These are phyloP conservation scores for Corchorus capsularis DNA, from an alignment of 345 rosid species.

Conservation along the genomic window DNA sequence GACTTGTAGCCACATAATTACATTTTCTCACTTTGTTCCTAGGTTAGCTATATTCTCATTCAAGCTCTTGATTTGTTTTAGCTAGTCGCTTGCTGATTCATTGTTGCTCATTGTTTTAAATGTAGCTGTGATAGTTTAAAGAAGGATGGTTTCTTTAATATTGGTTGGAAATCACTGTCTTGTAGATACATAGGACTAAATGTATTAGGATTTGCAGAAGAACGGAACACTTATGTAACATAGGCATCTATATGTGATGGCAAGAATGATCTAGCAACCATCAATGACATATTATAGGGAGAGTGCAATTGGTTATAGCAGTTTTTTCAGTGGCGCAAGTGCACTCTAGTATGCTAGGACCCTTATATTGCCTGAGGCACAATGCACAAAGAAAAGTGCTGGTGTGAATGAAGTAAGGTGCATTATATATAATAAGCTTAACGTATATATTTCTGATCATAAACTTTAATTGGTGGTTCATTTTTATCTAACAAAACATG, in stretches of 20 bases:
- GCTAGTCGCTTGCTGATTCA: not conserved
- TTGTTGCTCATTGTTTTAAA: not conserved
- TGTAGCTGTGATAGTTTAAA: not conserved
- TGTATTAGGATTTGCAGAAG: not conserved
- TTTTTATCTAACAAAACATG: too few relatives aligned
- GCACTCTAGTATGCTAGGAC: too few relatives aligned
- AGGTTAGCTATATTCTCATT: conserved; percentile 37
- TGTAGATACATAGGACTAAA: not conserved
- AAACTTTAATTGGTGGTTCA: too few relatives aligned
- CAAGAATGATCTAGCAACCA: not conserved
- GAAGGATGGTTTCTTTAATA: not conserved
- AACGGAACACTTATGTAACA: not conserved
- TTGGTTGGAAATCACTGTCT: not conserved
- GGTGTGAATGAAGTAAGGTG: too few relatives aligned
- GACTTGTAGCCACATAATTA: conserved; percentile 48
- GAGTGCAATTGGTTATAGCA: not conserved
- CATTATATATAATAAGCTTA: too few relatives aligned
- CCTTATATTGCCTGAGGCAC: too few relatives aligned
- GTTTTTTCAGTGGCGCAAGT: not conserved
- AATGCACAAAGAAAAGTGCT: too few relatives aligned
- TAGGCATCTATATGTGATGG: not conserved
- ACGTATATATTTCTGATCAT: too few relatives aligned
- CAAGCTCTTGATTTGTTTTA: not conserved
- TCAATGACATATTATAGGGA: not conserved
- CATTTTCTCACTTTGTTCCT: conserved; percentile 74